Evolutionary conservation across 148 eudicot genomes (phyloP), one percentile per base, ranked within the genome.

Genomic region (Selenicereus undatus): DNA sequence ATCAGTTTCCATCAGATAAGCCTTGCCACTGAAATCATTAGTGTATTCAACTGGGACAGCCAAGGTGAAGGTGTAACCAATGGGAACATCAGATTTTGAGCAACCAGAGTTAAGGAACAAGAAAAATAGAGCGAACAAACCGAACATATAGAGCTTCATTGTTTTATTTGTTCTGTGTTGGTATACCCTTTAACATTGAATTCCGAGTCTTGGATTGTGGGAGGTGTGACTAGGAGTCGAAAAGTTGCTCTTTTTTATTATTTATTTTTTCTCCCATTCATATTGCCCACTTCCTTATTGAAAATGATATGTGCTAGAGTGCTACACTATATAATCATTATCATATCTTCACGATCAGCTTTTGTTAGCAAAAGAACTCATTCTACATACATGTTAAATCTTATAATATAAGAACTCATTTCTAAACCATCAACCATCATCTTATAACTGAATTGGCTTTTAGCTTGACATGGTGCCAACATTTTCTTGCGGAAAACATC

Each of bases 1-100:
- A 52, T 87, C 87, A 52, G 91, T 89, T 79, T 92, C 95, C 83
- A 92, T 90, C 26, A 97, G 50, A 50, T 89, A 92, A 74, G 98
- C 99, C 73, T 90, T 92, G 1, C 98, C 98, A 17, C 48, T 32
- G 79, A 94, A 97, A 1, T 90, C 97, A 45, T 62, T 39, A 64
- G 78, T 89, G 60, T 88, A 97, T 26, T 79, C 90, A 52, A 65
- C 51, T 3, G 99, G 98, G 29, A 97, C 83, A 11, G 91, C 88
- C 27, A 97, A 84, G 52, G 90, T 90, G 71, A 92, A 85, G 71
- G 65, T 88, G 81, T 92, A 92, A 2, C 94, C 94, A 11, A 81
- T 82, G 5, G 79, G 60, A 51, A 96, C 83, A 74, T 89, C 89
- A 50, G 97, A 81, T 76, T 78, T 81, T 74, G 88, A 83, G 69